phyloP scores from a whole-genome alignment of 2,329 filamentous ascomycete genomes.

The Epichloe baconii region DNA sequence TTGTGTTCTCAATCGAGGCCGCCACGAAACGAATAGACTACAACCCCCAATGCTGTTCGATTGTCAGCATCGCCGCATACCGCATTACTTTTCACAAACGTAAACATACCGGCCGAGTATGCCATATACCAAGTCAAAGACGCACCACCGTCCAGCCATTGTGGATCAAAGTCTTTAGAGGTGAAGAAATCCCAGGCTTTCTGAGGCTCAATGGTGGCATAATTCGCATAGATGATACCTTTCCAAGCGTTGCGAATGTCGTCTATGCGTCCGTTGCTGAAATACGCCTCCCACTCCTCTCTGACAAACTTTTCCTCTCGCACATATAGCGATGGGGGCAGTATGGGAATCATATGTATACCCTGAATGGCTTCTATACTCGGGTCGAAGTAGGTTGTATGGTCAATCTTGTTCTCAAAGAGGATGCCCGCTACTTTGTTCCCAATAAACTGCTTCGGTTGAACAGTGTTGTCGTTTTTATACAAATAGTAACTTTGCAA shows the following conservation, averaged over 20 bases:
- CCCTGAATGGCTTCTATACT: slow-evolving; percentile 61
- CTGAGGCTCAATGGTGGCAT: slow-evolving; percentile 61
- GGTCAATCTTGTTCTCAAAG: slow-evolving; percentile 93
- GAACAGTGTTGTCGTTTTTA: slow-evolving; percentile 49
- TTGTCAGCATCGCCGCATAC: not conserved
- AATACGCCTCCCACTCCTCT: slow-evolving; percentile 75
- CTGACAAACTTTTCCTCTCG: slow-evolving; percentile 57
- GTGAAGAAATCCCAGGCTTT: slow-evolving; percentile 66
- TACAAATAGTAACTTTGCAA: slow-evolving; percentile 77
- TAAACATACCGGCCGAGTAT: slow-evolving; percentile 51
- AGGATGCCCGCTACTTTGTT: slow-evolving; percentile 65
- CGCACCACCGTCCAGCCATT: slow-evolving; percentile 70
- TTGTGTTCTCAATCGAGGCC: not conserved
- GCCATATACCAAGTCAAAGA: slow-evolving; percentile 77
- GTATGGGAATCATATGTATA: slow-evolving; percentile 73
- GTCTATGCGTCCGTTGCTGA: slow-evolving; percentile 53
- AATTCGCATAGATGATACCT: slow-evolving; percentile 71
- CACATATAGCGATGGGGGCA: slow-evolving; percentile 54
- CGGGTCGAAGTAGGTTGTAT: slow-evolving; percentile 77
- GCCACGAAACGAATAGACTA: not conserved
- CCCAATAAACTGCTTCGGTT: slow-evolving; percentile 63
- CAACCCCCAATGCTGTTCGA: slow-evolving; percentile 5
- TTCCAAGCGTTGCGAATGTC: slow-evolving; percentile 66
- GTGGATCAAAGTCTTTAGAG: slow-evolving; percentile 47
- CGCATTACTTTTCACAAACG: not conserved